Base-by-base conservation (phyloP, 306 rosid genomes). In the Sicyos baderoa region DNA sequence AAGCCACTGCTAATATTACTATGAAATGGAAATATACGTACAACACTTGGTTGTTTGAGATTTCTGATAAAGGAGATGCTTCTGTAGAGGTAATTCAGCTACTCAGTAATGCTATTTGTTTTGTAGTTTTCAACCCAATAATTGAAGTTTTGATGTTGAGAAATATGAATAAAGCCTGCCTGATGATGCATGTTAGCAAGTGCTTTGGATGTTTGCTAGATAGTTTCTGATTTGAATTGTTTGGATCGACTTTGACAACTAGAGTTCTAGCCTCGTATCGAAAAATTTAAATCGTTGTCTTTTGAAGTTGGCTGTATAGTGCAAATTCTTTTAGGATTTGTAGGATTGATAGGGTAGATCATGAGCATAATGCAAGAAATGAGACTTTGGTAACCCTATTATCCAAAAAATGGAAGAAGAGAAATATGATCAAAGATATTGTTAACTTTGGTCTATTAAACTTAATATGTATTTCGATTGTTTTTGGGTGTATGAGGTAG, bases 51-150 rank as follows among this genome's bases (percentile, higher is more conserved):
- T 76, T 89, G 52, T n/a, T 85, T 77, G 84, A 82, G 13, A 75
- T 89, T 70, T 79, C 93, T 8, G 98, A 87, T 79, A 16, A 82
- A 44, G 98, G 98, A 18, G 82, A n/a, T 18, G 96, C 98, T 58
- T 72, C 82, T 58, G 79, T 92, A n/a, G 76, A 84, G 95, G 97
- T 92, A 82, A 47, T 44, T 47, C 54, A 48, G 17, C 74, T 45
- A 68, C 74, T 67, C 51, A 8, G 4, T 61, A 52, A 48, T 37
- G 14, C 9, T 44, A 29, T 45, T 21, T 55, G 44, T 23, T 18
- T 16, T 57, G 32, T 17, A 14, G 2, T 4, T 17, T 22, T 25
- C 9, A 53, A 11, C 48, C 1, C n/a, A 29, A 53, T 4, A 2
- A 22, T 37, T 70, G 7, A 6, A 54, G 19, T 71, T 14, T 53